A percentile compares a stretch with the other conserved stretches of the same genome.
Conservation (phyloP, 139 green algal species). For the Ulvella scutata region DNA sequence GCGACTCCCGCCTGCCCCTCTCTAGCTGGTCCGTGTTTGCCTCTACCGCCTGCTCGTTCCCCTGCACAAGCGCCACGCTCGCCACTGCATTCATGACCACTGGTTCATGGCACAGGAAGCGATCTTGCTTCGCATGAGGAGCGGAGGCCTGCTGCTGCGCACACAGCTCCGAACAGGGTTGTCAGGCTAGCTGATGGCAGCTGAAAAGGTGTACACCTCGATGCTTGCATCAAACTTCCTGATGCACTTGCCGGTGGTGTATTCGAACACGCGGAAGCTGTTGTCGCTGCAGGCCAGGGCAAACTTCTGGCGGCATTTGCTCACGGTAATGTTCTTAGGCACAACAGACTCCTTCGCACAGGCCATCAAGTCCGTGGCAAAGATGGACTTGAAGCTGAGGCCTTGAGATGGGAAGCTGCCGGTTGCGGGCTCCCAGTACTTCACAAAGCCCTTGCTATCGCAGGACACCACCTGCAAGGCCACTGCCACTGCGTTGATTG, state of each 20-base stretch:
- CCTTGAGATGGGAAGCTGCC: conserved; percentile 28
- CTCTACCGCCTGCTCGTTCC: neutral
- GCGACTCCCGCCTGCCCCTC: neutral
- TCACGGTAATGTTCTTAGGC: conserved; percentile 30
- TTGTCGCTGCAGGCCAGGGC: neutral
- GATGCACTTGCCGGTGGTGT: conserved; percentile 68
- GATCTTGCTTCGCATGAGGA: no score
- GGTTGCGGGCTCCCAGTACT: conserved; percentile 65
- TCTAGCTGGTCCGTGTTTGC: neutral
- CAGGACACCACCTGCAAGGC: conserved; percentile 23
- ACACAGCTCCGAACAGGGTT: no score
- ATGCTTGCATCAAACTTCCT: conserved; percentile 75
- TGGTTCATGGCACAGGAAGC: no score
- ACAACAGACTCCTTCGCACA: conserved; percentile 69
- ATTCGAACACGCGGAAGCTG: conserved; percentile 64
- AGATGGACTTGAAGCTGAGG: conserved; percentile 54
- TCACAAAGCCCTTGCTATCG: conserved; percentile 55
- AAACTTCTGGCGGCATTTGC: neutral
- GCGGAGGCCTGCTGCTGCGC: no score
- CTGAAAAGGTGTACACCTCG: conserved; percentile 10
- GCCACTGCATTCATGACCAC: no score
- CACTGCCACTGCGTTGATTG: no score
- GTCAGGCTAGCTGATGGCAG: no score
- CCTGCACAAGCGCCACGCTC: neutral
- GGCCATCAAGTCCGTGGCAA: conserved; percentile 89